phyloP scores from a whole-genome alignment of 805 yeast genomes.

The Ogataea neopini region DNA sequence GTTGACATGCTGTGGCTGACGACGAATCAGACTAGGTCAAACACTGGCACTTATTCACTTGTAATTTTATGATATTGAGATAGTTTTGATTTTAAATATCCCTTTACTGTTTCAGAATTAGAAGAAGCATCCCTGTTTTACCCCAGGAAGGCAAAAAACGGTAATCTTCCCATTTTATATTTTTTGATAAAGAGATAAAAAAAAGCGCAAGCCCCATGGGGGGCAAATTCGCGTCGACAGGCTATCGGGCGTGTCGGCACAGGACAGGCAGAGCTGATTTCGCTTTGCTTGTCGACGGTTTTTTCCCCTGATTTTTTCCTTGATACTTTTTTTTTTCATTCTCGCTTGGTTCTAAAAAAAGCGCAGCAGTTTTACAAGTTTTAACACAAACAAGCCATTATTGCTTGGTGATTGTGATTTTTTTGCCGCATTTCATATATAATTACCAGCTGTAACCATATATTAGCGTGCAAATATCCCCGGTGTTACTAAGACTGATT shows the following conservation, averaged over 20 bases:
- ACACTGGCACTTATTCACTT: no score
- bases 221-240: conserved; percentile 6
- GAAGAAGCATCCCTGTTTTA: background rate
- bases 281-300: background rate
- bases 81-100: background rate
- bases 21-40: no score
- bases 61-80: background rate
- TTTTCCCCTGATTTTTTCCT: background rate
- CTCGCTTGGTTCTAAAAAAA: conserved; percentile 4
- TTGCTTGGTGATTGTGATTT: background rate
- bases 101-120: background rate
- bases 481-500: background rate
- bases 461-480: background rate
- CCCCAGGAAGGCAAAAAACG: conserved; percentile 6
- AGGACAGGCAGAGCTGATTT: no score
- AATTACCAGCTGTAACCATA: no score
- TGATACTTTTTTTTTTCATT: background rate
- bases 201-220: conserved; percentile 6
- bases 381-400: background rate
- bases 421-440: background rate
- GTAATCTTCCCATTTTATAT: conserved; percentile 1
- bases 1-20: background rate
- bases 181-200: background rate
- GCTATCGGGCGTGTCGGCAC: background rate
- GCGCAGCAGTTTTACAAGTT: conserved; percentile 1